Percentiles rank a stretch among this genome's conserved stretches.
These are phyloP conservation scores for Leishmania arabica DNA, from an alignment of 208 protist species.

Conservation along the genomic window DNA sequence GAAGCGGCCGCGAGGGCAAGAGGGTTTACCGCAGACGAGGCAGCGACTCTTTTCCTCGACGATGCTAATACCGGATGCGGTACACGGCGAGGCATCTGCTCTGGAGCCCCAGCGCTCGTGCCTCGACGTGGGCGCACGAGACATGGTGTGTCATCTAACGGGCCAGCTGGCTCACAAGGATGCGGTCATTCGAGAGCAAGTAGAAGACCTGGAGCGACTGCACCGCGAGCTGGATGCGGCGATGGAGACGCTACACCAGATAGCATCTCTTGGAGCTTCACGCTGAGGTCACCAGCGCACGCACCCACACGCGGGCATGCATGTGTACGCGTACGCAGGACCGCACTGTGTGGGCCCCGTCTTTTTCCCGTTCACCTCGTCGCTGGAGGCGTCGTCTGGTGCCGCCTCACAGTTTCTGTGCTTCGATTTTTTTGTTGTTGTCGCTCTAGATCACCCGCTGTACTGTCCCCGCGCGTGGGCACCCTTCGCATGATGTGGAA, in stretches of 20 bases:
- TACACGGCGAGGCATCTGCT: too few relatives aligned
- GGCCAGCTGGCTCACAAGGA: constrained; percentile 33
- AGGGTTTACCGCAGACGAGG: background rate
- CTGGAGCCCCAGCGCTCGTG: background rate
- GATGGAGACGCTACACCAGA: constrained; percentile 35
- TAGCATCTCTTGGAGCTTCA: constrained; percentile 17
- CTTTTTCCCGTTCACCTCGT: too few relatives aligned
- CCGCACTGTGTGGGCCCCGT: too few relatives aligned
- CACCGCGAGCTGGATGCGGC: constrained; percentile 44
- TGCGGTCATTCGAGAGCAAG: constrained; percentile 27
- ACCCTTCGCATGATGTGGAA: too few relatives aligned
- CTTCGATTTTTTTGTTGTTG: too few relatives aligned
- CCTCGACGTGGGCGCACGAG: constrained; percentile 5
- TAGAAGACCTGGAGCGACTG: constrained; percentile 33
- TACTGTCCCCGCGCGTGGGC: too few relatives aligned
- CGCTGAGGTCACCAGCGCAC: background rate
- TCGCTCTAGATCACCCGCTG: background rate
- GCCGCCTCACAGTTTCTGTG: too few relatives aligned
- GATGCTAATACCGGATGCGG: too few relatives aligned
- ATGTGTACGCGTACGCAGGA: background rate
- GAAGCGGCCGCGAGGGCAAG: constrained; percentile 9
- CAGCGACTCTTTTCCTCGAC: background rate
- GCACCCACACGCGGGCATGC: background rate
- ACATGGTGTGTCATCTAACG: constrained; percentile 7
- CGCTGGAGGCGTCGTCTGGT: too few relatives aligned